Percentiles rank a stretch among this genome's conserved stretches.
These are phyloP conservation scores for Agastache rugosa DNA, from an alignment of 257 asterid species.

Conservation along the genomic window DNA sequence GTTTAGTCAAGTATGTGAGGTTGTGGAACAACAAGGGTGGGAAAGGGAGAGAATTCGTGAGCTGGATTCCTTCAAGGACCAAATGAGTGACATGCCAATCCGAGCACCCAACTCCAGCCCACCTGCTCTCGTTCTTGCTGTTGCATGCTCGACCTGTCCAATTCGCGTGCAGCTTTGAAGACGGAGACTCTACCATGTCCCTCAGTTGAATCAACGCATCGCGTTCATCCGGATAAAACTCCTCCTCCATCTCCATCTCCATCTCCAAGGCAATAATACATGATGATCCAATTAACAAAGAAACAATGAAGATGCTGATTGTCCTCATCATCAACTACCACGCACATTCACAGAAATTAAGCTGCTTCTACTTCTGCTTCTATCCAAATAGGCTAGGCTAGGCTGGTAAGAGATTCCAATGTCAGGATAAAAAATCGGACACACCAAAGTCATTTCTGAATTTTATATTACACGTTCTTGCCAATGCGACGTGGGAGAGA, in stretches of 20 bases:
- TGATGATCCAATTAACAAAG: neutral
- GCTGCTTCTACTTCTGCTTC: neutral
- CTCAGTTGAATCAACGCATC: conserved; percentile 62
- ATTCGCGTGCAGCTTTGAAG: conserved; percentile 52
- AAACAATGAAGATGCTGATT: conserved; percentile 20
- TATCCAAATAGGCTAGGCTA: conserved; percentile 29
- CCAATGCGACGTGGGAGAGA: conserved; percentile 37
- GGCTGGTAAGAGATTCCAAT: conserved; percentile 39
- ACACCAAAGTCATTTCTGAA: conserved; percentile 35
- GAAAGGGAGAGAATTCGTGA: conserved; percentile 60
- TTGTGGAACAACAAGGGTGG: conserved; percentile 54
- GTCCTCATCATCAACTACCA: conserved; percentile 38
- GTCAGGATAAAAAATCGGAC: conserved; percentile 33
- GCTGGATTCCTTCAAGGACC: conserved; percentile 56
- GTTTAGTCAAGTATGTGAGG: conserved; percentile 54
- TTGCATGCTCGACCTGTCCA: conserved; percentile 88
- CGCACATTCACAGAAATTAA: neutral
- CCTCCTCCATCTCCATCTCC: conserved; percentile 13
- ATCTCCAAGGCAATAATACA: conserved; percentile 9
- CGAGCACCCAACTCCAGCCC: conserved; percentile 68
- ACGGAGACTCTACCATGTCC: conserved; percentile 50
- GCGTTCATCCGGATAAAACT: conserved; percentile 58
- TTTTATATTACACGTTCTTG: conserved; percentile 34
- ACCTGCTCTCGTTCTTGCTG: conserved; percentile 50
- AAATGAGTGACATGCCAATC: conserved; percentile 55